A percentile compares a stretch with the other conserved stretches of the same genome.
These are phyloP conservation scores for Wickerhamomyces bovis DNA, from an alignment of 805 yeast species.

Conservation along the genomic window DNA sequence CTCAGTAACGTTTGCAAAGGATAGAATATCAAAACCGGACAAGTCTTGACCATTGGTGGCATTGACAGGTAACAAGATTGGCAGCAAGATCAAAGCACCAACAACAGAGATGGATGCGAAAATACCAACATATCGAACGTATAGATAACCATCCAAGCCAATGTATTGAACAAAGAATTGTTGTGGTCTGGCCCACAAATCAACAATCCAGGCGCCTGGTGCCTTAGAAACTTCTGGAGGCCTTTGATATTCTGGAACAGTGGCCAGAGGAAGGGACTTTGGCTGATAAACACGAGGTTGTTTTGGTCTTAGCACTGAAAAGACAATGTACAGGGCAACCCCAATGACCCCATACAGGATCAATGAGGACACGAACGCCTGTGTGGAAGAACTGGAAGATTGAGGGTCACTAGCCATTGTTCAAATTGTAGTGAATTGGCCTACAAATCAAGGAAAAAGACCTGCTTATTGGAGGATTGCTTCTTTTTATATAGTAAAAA, in stretches of 20 bases:
- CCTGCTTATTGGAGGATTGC: background rate
- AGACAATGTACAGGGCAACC: conserved; percentile 51
- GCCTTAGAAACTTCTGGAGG: conserved; percentile 35
- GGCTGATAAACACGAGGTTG: conserved; percentile 78
- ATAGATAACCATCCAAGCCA: conserved; percentile 75
- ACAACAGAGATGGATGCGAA: conserved; percentile 46
- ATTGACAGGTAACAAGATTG: conserved; percentile 66
- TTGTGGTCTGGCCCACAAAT: conserved; percentile 48
- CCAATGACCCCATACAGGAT: conserved; percentile 58
- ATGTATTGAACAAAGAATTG: conserved; percentile 60
- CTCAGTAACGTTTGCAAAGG: conserved; percentile 56
- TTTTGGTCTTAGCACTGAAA: conserved; percentile 57
- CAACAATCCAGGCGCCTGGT: conserved; percentile 52
- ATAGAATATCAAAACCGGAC: conserved; percentile 57
- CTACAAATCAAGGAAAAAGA: background rate
- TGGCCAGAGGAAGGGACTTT: conserved; percentile 50
- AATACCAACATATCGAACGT: conserved; percentile 55
- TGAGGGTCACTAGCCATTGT: conserved; percentile 1
- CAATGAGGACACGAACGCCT: conserved; percentile 70
- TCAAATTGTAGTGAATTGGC: background rate
- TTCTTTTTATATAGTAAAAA: background rate
- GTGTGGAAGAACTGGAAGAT: conserved; percentile 49
- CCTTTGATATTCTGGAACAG: conserved; percentile 38
- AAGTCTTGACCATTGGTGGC: conserved; percentile 58
- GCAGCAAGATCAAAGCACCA: conserved; percentile 55